Evolutionary conservation across 305 asterid species (phyloP), one percentile per base, ranked within the genome.

Genomic region (Lippia alba): DNA sequence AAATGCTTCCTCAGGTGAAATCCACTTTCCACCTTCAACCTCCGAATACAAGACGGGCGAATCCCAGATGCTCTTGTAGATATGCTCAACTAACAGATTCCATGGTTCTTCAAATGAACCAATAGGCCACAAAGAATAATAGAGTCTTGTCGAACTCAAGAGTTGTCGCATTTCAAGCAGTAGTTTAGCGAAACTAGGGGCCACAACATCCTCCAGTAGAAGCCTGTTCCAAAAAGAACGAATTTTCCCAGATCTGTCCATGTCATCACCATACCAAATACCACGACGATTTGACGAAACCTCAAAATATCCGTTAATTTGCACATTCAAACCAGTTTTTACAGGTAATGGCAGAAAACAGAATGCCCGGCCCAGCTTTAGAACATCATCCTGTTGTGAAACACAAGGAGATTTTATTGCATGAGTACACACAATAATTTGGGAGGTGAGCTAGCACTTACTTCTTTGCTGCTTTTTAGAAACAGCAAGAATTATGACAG

Each of bases 251-350:
- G 97, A 83, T 80, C 97, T 89, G 79, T 94, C 99, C 99, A 94
- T 91, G 83, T 94, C 99, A 83, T 86, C 96, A 72, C 99, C 99
- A 74, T 91, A 94, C 99, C 99, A 94, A 83, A 94, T 91, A 69
- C 97, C 97, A 78, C 97, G 99, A 34, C 99, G 97, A 75, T 94
- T 94, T 34, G 99, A 94, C 65, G 97, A 91, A 81, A 94, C 97
- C 87, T 94, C 99, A 65, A 91, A 94, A 78, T 85, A 94, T 70
- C 99, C 99, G 76, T 94, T 91, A 54, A 91, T 80, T 76, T 94
- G 99, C 79, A 89, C 89, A 41, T 51, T 74, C 70, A 94, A 80
- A 64, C 99, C 99, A 66, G 99, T 94, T 89, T 81, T 94, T 64
- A 91, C 94, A 56, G 99, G 99, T 86, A 94, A 74, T 51, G 99